Evolutionary conservation across 2,329 filamentous ascomycete genomes (phyloP).

Genomic region (Grosmannia serpens): DNA sequence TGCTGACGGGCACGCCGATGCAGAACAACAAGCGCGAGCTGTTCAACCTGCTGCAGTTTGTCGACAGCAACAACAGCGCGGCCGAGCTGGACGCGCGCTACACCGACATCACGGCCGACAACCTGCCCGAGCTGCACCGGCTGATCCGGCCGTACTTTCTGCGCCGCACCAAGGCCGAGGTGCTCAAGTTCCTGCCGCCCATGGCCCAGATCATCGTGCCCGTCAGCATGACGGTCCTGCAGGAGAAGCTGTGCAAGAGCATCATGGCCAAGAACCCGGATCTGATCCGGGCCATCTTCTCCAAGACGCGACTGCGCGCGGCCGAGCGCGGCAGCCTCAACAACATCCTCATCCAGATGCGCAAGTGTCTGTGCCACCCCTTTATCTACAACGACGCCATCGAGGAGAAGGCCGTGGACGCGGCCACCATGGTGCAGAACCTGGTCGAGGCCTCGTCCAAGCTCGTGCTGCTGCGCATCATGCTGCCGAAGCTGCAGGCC

Average conservation of each 20-base stretch:
- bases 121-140: conserved; percentile 67
- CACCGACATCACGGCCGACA: conserved; percentile 68
- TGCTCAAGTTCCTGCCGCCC: conserved; percentile 81
- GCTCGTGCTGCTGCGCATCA: conserved; percentile 67
- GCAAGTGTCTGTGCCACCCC: conserved; percentile 90
- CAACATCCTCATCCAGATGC: conserved; percentile 91
- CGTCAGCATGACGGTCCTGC: conserved; percentile 86
- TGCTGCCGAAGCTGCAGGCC: conserved; percentile 78
- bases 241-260: conserved; percentile 88
- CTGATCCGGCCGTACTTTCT: conserved; percentile 65
- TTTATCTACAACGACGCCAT: conserved; percentile 88
- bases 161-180: conserved; percentile 75
- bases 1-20: conserved; percentile 83
- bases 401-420: conserved; percentile 63
- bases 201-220: conserved; percentile 94
- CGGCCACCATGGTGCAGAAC: conserved; percentile 58
- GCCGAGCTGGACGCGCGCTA: conserved; percentile 65
- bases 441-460: conserved; percentile 88
- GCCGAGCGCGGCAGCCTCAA: conserved; percentile 71
- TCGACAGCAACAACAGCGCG: conserved; percentile 63
- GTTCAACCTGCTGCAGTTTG: conserved; percentile 93
- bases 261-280: conserved; percentile 86
- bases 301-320: conserved; percentile 51
- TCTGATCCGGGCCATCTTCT: conserved; percentile 78
- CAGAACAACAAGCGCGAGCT: conserved; percentile 94